Evolutionary conservation across 2,329 filamentous ascomycete genomes (phyloP), one percentile per base, ranked within the genome.

Genomic region (Chalaropsis ovoidea): DNA sequence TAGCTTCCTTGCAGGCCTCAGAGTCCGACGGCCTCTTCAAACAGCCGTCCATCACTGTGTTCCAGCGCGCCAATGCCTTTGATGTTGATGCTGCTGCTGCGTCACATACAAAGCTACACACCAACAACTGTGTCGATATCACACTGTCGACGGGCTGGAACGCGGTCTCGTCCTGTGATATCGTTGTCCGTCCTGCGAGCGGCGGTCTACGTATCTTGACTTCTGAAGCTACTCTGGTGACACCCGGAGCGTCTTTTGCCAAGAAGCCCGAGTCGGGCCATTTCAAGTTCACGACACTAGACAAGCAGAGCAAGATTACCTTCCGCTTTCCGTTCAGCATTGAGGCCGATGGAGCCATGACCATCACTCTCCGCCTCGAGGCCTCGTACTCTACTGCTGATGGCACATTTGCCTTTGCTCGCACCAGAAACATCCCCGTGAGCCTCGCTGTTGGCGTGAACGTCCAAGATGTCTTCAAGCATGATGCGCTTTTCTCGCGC

Each of bases 381-480:
- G 79, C 91, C 10, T 80, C 78, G 0, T 95, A 94, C 72, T 81
- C 81, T 1, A 92, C 89, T 0, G 78, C 84, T 0, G 76, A 82
- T 1, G 88, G 86, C 2, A 79, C 49, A 7, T 90, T 69, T 79
- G 80, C 64, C 87, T 86, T 72, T 81, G 84, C 17, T 82, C 81
- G 17, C 79, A 81, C 7, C 81, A 83, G 56, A 22, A 82, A 80
- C 2, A 80, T 95, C 22, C 82, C 86, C 2, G 87, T 94, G 1
- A 82, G 88, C 0, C 79, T 99, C 3, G 89, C 90, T 0, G 80
- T 99, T 2, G 92, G 93, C 2, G 94, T 99, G 68, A 97, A 97
- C 69, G 94, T 99, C 5, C 92, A 97, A 71, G 94, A 99, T 70
- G 84, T 95, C 35, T 97, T 97, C 78, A 95, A 96, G 73, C 85